Percentiles rank a stretch among this genome's conserved stretches.
Conservation (phyloP, 768 basidiomycete species). For the Neoboletus magnificus region DNA sequence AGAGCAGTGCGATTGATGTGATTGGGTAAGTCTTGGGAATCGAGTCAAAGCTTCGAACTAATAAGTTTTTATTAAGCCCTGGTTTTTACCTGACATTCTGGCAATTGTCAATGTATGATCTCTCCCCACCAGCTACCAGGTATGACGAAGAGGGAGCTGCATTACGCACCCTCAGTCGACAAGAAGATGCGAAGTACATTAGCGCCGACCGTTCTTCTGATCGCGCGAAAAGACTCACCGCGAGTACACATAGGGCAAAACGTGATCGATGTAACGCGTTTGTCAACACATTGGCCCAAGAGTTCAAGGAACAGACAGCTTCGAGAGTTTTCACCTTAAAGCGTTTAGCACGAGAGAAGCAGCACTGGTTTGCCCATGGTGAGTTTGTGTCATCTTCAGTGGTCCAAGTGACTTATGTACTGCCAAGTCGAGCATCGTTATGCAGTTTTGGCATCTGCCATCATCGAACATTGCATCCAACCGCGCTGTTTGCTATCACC, state of each 20-base stretch:
- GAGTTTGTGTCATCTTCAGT: neutral
- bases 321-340: conserved; percentile 73
- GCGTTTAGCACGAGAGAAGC: conserved; percentile 72
- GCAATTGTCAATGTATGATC: conserved; percentile 91
- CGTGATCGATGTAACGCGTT: conserved; percentile 67
- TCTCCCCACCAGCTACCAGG: conserved; percentile 67
- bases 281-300: conserved; percentile 56
- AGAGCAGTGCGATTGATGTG: conserved; percentile 56
- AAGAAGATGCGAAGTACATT: conserved; percentile 62
- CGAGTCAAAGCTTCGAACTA: conserved; percentile 2
- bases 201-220: conserved; percentile 73
- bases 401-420: conserved; percentile 6
- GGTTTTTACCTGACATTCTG: conserved; percentile 96
- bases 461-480: conserved; percentile 90
- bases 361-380: conserved; percentile 79
- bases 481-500: conserved; percentile 92
- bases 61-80: conserved; percentile 48
- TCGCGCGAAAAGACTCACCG: conserved; percentile 54
- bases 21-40: conserved; percentile 58
- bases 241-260: conserved; percentile 53
- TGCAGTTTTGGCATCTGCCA: conserved; percentile 49
- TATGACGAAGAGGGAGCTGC: conserved; percentile 77
- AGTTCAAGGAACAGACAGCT: conserved; percentile 72
- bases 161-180: conserved; percentile 57
- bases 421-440: conserved; percentile 36